Evolutionary conservation across 176 grass and related monocot species (phyloP).

Genomic region (Hordeum vulgare): DNA sequence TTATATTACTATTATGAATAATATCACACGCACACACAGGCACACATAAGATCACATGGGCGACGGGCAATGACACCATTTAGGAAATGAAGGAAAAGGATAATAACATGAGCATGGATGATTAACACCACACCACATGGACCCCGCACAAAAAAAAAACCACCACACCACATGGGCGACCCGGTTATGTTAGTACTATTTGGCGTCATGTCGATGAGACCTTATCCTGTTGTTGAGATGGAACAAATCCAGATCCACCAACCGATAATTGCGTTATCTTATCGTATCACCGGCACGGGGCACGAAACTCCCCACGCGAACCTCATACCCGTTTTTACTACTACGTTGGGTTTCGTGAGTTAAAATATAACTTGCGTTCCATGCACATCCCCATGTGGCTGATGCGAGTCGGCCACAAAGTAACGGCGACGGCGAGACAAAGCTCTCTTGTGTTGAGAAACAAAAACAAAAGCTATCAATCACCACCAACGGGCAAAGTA

Average conservation of each 20-base stretch:
- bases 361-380: background rate
- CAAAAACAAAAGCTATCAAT: too few relatives aligned
- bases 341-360: background rate
- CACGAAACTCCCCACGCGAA: background rate
- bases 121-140: conserved; percentile 17
- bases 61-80: background rate
- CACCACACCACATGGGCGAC: conserved; percentile 1
- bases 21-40: too few relatives aligned
- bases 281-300: conserved; percentile 9
- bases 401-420: background rate
- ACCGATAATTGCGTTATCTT: conserved; percentile 19
- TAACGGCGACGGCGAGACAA: background rate
- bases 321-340: background rate
- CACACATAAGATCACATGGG: background rate
- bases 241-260: conserved; percentile 21
- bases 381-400: background rate
- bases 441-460: background rate
- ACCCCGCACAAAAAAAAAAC: too few relatives aligned
- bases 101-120: background rate
- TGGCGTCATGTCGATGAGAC: background rate
- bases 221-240: background rate
- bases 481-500: too few relatives aligned
- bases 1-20: too few relatives aligned
- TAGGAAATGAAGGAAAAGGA: background rate
- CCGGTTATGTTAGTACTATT: background rate